Percentiles rank a stretch among this genome's conserved stretches.
Evolutionary conservation across 805 yeast genomes (phyloP).

Genomic region (Schwanniomyces pseudopolymorphus): DNA sequence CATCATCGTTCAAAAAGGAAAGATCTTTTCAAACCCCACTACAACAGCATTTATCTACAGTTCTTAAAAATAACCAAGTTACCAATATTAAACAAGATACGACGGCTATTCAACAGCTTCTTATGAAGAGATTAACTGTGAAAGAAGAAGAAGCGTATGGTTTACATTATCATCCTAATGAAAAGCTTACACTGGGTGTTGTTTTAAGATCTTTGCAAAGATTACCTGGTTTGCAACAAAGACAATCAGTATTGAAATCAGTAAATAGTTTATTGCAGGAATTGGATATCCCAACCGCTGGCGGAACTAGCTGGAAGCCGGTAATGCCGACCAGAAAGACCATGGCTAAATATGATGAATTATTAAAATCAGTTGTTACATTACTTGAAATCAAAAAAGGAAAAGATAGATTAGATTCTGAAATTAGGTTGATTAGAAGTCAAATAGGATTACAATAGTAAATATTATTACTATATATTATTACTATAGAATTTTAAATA

Average conservation of each 20-base stretch:
- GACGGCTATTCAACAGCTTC: constrained; percentile 39
- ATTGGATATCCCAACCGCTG: constrained; percentile 65
- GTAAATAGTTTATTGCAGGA: constrained; percentile 70
- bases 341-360: constrained; percentile 70
- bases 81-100: constrained; percentile 32
- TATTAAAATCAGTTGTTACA: constrained; percentile 66
- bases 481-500: constrained; percentile 4
- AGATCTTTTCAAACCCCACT: constrained; percentile 44
- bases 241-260: constrained; percentile 77
- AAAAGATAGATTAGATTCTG: constrained; percentile 83
- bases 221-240: constrained; percentile 47
- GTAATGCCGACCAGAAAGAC: constrained; percentile 84
- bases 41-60: constrained; percentile 40
- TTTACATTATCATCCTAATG: constrained; percentile 68
- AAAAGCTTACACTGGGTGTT: constrained; percentile 77
- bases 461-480: neutral
- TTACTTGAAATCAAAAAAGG: constrained; percentile 83
- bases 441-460: constrained; percentile 33
- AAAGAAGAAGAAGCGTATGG: constrained; percentile 88
- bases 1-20: constrained; percentile 46
- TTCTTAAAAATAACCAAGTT: constrained; percentile 34
- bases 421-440: constrained; percentile 46
- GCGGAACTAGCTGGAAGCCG: constrained; percentile 60
- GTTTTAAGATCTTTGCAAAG: constrained; percentile 66
- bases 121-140: constrained; percentile 58